These are phyloP conservation scores for Aspergillus niger DNA, from an alignment of 2,329 filamentous ascomycete species.

Conservation along the genomic window DNA sequence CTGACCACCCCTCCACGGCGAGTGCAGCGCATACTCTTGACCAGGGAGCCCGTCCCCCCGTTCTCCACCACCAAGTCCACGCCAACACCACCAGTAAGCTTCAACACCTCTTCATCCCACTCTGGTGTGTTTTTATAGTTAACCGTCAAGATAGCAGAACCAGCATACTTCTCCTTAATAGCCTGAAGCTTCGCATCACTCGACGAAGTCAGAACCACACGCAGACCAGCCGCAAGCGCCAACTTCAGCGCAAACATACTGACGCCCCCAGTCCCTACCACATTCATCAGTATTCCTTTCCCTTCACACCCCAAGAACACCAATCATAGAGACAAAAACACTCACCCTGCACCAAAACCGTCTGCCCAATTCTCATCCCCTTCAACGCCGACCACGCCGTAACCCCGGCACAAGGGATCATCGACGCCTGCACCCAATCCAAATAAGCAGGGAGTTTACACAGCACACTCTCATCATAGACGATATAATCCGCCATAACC, in stretches of 20 bases:
- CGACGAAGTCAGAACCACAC: slow-evolving; percentile 43
- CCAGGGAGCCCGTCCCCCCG: slow-evolving; percentile 42
- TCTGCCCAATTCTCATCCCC: slow-evolving; percentile 42
- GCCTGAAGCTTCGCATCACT: slow-evolving; percentile 37
- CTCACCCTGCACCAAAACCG: slow-evolving; percentile 49
- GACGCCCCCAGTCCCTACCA: slow-evolving; percentile 41
- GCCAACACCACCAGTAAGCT: slow-evolving; percentile 34
- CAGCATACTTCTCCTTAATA: slow-evolving; percentile 29
- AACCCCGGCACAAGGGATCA: slow-evolving; percentile 48
- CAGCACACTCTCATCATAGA: slow-evolving; percentile 45
- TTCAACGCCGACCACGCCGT: slow-evolving; percentile 52
- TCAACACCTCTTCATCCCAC: slow-evolving; percentile 39
- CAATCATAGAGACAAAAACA: background rate
- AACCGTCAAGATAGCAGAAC: slow-evolving; percentile 29
- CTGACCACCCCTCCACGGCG: slow-evolving; percentile 47
- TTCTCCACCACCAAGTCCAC: slow-evolving; percentile 45
- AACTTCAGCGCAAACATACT: slow-evolving; percentile 40
- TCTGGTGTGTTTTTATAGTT: slow-evolving; percentile 35
- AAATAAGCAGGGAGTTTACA: slow-evolving; percentile 42
- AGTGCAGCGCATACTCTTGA: slow-evolving; percentile 44
- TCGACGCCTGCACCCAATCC: slow-evolving; percentile 38
- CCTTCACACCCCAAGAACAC: too few relatives aligned
- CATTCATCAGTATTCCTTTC: too few relatives aligned
- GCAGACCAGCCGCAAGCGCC: slow-evolving; percentile 33
- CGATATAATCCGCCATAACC: slow-evolving; percentile 44